Percentiles rank a stretch among this genome's conserved stretches.
These are phyloP conservation scores for Dictyostelium firmibasis DNA, from an alignment of 78 protist genomes.

Conservation along the genomic window DNA sequence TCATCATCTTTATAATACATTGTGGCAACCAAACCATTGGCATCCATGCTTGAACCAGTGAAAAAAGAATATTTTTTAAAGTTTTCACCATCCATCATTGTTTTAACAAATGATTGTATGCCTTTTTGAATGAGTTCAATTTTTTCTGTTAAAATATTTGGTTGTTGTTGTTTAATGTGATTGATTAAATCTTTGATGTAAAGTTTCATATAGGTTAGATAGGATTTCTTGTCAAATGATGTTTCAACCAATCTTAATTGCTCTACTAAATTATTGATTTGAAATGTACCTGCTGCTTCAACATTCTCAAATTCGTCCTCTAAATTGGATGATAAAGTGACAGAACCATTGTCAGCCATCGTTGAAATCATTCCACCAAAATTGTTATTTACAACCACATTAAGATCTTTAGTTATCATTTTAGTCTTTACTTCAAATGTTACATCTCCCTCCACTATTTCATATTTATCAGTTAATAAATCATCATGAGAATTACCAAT, in stretches of 20 bases:
- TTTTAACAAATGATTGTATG: conserved; percentile 72
- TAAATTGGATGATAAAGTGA: conserved; percentile 70
- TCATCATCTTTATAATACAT: conserved; percentile 81
- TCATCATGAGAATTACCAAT: conserved; percentile 51
- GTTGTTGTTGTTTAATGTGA: not conserved
- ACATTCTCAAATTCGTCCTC: conserved; percentile 69
- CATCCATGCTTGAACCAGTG: conserved; percentile 74
- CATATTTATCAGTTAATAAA: conserved; percentile 76
- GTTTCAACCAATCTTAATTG: conserved; percentile 44
- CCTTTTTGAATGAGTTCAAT: conserved; percentile 74
- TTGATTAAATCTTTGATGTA: conserved; percentile 79
- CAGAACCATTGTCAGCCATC: conserved; percentile 71
- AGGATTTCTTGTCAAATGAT: conserved; percentile 84
- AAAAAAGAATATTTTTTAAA: conserved; percentile 61
- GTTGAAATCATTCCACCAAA: conserved; percentile 43
- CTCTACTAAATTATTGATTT: conserved; percentile 77
- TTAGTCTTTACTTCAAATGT: conserved; percentile 82
- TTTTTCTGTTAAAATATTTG: conserved; percentile 48
- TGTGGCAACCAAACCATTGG: conserved; percentile 79
- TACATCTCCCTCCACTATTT: conserved; percentile 34
- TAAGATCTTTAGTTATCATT: conserved; percentile 19
- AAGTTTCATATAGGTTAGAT: conserved; percentile 84
- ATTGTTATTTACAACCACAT: conserved; percentile 55
- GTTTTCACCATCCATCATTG: conserved; percentile 79
- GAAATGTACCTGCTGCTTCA: conserved; percentile 10